Evolutionary conservation across 352 stramenopile genomes (phyloP).

Genomic region (Globisporangium nunn): DNA sequence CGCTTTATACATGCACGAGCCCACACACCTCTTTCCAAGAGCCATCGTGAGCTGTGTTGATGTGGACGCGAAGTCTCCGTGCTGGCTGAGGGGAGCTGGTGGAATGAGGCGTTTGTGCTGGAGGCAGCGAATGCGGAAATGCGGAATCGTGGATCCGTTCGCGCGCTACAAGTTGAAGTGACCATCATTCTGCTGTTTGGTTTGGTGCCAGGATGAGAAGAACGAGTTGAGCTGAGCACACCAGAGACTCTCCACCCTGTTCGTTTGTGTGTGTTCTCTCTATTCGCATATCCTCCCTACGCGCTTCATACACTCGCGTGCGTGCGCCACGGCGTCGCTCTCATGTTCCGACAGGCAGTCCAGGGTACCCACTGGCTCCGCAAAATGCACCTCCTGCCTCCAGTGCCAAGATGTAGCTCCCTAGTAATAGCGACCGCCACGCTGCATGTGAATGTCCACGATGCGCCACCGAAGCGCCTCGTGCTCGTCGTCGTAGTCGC

Average conservation of each 20-base stretch:
- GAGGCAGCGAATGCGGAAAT: constrained; percentile 7
- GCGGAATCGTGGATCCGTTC: neutral
- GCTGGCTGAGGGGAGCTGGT: neutral
- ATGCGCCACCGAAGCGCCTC: constrained; percentile 81
- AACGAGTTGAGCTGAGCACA: too few species aligned
- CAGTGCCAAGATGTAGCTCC: constrained; percentile 1
- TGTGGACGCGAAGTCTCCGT: too few species aligned
- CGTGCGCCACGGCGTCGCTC: too few species aligned
- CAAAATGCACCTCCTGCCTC: neutral
- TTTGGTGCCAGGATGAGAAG: too few species aligned
- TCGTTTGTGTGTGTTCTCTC: too few species aligned
- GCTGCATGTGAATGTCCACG: constrained; percentile 84
- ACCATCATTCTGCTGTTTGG: neutral
- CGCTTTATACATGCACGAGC: neutral
- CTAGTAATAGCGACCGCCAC: constrained; percentile 76
- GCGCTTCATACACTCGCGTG: too few species aligned
- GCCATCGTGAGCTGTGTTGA: constrained; percentile 2
- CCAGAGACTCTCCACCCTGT: too few species aligned
- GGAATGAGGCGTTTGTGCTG: neutral
- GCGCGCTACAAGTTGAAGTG: constrained; percentile 5
- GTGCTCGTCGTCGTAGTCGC: constrained; percentile 94
- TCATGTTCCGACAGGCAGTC: too few species aligned
- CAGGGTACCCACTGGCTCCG: too few species aligned
- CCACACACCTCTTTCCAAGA: constrained; percentile 7
- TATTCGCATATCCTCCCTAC: too few species aligned